Evolutionary conservation across 768 basidiomycete genomes (phyloP).

Genomic region (Phylloporus rhodoxanthus): DNA sequence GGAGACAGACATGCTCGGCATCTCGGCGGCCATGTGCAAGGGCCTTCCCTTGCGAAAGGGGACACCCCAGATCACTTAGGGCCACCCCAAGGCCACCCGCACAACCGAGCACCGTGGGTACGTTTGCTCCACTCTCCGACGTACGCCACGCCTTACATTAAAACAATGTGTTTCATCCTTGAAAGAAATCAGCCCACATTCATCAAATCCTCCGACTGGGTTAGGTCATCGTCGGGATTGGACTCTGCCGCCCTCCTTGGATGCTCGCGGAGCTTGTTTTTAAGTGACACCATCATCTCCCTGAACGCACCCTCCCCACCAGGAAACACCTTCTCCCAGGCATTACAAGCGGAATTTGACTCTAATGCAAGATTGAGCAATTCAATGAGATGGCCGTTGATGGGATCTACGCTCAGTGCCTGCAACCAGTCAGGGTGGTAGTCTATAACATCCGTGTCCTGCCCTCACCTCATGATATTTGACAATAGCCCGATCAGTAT

Average conservation of each 20-base stretch:
- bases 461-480: conserved; percentile 83
- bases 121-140: conserved; percentile 20
- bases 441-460: neutral
- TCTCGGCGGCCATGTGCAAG: conserved; percentile 25
- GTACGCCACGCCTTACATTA: conserved; percentile 16
- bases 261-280: conserved; percentile 25
- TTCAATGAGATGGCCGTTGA: conserved; percentile 76
- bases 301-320: conserved; percentile 31
- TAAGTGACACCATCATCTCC: conserved; percentile 30
- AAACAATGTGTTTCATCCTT: conserved; percentile 19
- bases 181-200: conserved; percentile 24
- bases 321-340: conserved; percentile 32
- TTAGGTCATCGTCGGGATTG: conserved; percentile 13
- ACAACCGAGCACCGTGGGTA: conserved; percentile 20
- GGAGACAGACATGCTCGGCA: conserved; percentile 30
- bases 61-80: conserved; percentile 26
- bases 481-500: conserved; percentile 76
- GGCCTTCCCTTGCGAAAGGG: conserved; percentile 5
- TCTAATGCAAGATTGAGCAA: conserved; percentile 79
- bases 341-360: conserved; percentile 29
- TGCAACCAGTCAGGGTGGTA: conserved; percentile 22
- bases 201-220: conserved; percentile 27
- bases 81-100: conserved; percentile 11
- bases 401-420: conserved; percentile 78
- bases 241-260: conserved; percentile 16